Evolutionary conservation across 495 filamentous ascomycete species (phyloP), one percentile per base, ranked within the genome.

Genomic region (Penicillium pulvis): DNA sequence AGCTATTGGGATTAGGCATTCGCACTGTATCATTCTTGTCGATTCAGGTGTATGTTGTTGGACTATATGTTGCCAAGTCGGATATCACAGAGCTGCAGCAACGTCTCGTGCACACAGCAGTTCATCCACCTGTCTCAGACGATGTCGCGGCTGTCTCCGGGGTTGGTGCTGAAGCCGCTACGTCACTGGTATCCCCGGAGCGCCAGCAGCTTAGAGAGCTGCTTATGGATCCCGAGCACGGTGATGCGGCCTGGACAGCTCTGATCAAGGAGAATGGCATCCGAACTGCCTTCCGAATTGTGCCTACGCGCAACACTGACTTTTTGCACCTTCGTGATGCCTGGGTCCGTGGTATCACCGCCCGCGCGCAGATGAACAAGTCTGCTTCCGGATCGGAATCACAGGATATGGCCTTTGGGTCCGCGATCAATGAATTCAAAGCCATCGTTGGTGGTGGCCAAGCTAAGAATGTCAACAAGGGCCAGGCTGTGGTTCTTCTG

Each of bases 41-140:
- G n/a, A 90, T 98, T 26, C 86, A 96, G 69, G 94, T 98, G 55
- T 98, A 98, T 77, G 89, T 97, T 16, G 89, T 96, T 0, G 94
- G 94, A 7, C 76, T 94, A 60, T 98, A 98, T 73, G 80, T 97
- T 26, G 89, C 90, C 20, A 92, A 86, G 4, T 71, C 84, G 36
- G 91, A 96, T 65, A 85, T 98, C 55, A 70, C 73, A 7, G 66
- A 71, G 23, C 71, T 90, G 19, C 86, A 88, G 66, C 71, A 70
- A 52, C 73, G 76, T 26, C 75, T 90, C 26, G 74, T 89, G 30
- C 74, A 73, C 39, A 74, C 71, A 33, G 74, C 74, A 2, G 59
- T 76, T 31, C 66, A 69, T 53, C 74, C 75, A 10, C 77, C 70
- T 16, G 31, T 28, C 19, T 44, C 56, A 2, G 79, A 78, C 5